phyloP scores from a whole-genome alignment of 2,329 filamentous ascomycete genomes.

The Penicillium sclerotiorum region DNA sequence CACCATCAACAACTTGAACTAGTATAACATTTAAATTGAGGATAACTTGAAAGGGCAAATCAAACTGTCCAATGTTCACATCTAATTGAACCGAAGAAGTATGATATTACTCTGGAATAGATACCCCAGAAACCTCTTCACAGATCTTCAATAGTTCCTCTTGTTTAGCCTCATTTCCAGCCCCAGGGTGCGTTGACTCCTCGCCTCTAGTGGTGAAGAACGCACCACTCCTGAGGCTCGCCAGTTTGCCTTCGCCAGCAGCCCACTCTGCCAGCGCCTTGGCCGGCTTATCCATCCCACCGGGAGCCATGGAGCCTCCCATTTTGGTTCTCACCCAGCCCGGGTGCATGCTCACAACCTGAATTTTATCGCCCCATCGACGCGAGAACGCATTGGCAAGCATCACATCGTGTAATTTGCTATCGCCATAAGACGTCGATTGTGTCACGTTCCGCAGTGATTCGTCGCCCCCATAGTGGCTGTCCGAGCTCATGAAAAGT shows the following conservation, averaged over 20 bases:
- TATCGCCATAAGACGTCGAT: constrained; percentile 55
- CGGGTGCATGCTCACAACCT: constrained; percentile 54
- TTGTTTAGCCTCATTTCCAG: constrained; percentile 30
- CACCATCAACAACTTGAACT: too few species aligned
- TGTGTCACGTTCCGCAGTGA: constrained; percentile 39
- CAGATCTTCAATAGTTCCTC: constrained; percentile 32
- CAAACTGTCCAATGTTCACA: too few species aligned
- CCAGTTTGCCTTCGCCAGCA: constrained; percentile 24
- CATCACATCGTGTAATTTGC: constrained; percentile 60
- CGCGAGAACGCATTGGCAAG: constrained; percentile 58
- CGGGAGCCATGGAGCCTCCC: constrained; percentile 53
- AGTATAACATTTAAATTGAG: too few species aligned
- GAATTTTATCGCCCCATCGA: constrained; percentile 47
- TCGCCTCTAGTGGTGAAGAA: constrained; percentile 26
- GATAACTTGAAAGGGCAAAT: too few species aligned
- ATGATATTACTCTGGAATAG: not conserved
- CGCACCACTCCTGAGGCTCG: constrained; percentile 18
- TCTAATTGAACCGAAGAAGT: too few species aligned
- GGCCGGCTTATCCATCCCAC: constrained; percentile 50
- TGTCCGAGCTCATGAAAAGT: constrained; percentile 55
- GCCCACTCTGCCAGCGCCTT: constrained; percentile 54
- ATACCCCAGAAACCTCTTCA: constrained; percentile 27
- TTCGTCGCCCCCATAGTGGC: constrained; percentile 54
- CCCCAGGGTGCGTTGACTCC: constrained; percentile 27
- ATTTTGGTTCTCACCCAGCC: constrained; percentile 61